Base-by-base conservation (phyloP, 2,329 filamentous ascomycete genomes). In the Microdochium nivale region DNA sequence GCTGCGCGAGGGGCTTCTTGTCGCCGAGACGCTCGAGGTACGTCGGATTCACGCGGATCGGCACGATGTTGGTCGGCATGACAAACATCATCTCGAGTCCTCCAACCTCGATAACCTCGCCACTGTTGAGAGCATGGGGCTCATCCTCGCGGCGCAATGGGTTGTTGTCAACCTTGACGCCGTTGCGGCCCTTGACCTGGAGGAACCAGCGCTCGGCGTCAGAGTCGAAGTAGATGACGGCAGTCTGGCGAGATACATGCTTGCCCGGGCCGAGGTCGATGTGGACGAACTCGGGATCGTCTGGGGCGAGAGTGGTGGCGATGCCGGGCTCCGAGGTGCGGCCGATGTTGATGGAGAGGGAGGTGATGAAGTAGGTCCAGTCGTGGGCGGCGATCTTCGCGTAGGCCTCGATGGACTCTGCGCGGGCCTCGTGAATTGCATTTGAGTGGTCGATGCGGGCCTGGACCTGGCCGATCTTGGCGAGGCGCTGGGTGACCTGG, bases 71-170 rank as follows among this genome's bases (percentile, higher is more conserved):
- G 24, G 82, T 83, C 0, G 94, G 92, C n/a, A 95, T 81, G 48
- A 96, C 89, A 68, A 99, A 99, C 77, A 97, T 92, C 94, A 99
- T 99, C 72, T 99, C 92, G 1, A 94, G 88, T 50, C 88, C 88
- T 60, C 87, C 87, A 63, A 97, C 88, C 63, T 96, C 90, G 53
- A 99, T 85, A 44, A 97, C 89, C 65, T 92, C 86, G 53, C 94
- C 94, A 61, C 91, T 96, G 43, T 83, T 81, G 25, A 99, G 77
- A 27, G 81, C 72, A 32, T 82, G 79, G 33, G 81, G 77, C 37
- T 78, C 72, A 27, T 72, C 67, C 13, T 86, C 86, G 49, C 84
- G 78, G 61, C 87, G 87, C 52, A 95, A 71, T 21, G 80, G 74
- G 49, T 72, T 71, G 54, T 89, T 88, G 66, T 99, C 89, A 23